Evolutionary conservation across 2,329 filamentous ascomycete genomes (phyloP).

Genomic region (Elsinoe fawcettii): DNA sequence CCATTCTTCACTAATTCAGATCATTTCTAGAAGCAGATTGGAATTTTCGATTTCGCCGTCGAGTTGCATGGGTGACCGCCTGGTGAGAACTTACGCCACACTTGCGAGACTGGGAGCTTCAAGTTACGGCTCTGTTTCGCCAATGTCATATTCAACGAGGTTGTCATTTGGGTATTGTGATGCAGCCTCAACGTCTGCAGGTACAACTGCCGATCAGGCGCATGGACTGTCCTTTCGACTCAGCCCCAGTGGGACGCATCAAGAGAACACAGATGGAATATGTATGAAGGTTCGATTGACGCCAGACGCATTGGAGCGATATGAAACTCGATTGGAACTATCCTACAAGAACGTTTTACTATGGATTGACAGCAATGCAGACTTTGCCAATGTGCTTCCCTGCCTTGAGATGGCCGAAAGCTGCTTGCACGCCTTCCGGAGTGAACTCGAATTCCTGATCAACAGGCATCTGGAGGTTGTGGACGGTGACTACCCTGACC

Average conservation of each 20-base stretch:
- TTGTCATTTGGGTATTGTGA: neutral
- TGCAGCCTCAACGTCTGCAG: neutral
- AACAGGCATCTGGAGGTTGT: conserved; percentile 26
- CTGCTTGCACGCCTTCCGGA: conserved; percentile 26
- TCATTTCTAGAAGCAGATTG: no score
- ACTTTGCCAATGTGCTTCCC: conserved; percentile 33
- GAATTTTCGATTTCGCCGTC: no score
- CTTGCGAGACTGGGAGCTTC: no score
- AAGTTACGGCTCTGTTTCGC: neutral
- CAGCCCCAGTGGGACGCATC: no score
- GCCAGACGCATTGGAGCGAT: no score
- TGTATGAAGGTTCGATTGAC: no score
- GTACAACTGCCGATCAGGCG: neutral
- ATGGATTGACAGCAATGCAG: conserved; percentile 17
- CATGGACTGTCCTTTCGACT: neutral
- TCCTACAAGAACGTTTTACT: neutral
- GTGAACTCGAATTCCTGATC: conserved; percentile 31
- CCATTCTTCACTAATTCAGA: neutral
- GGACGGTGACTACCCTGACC: conserved; percentile 26
- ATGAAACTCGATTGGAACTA: no score
- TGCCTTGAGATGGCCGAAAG: conserved; percentile 23
- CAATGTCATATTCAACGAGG: neutral
- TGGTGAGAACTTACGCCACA: no score
- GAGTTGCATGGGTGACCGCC: no score
- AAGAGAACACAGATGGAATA: no score